Evolutionary conservation across 257 asterid species (phyloP), one percentile per base, ranked within the genome.

Genomic region (Perilla frutescens): DNA sequence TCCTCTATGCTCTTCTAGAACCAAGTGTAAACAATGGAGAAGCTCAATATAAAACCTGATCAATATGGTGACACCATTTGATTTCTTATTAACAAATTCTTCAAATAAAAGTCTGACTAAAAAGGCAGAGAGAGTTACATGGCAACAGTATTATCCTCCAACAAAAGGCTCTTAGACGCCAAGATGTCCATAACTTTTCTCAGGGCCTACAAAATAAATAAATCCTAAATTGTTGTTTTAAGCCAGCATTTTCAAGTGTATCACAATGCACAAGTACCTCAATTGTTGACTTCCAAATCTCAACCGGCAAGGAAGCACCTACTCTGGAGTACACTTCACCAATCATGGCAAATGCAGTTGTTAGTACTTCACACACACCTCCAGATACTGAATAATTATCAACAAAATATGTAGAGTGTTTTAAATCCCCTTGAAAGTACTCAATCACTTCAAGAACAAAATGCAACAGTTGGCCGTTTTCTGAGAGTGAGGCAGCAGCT

Each of bases 1-100:
- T 80, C 92, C 97, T 80, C 87, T 91, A 44, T 89, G 87, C 82
- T 86, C 89, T 61, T 81, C 73, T 60, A 89, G 82, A 88, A 93
- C 90, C 88, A 88, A 79, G 88, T 93, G 98, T 70, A 93, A 80
- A 79, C 94, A 91, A 62, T 87, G 88, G 75, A 93, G 96, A 81
- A 89, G 84, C 51, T 96, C 96, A 76, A 71, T 62, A 80, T 88
- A 93, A 81, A 89, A 91, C 89, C 98, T 93, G 89, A 62, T 78
- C 70, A 75, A 79, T 77, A 71, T 72, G 74, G 70, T 51, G 59
- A 62, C 77, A 80, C 69, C 49, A 77, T 55, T 62, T 58, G 58
- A 79, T 73, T 75, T 70, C 75, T 57, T 12, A 70, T 71, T 74
- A 71, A 76, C 70, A 74, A 59, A 66, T 71, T 74, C 76, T 79